These are phyloP conservation scores for Annulohypoxylon moriforme DNA, from an alignment of 495 filamentous ascomycete species.

Conservation along the genomic window DNA sequence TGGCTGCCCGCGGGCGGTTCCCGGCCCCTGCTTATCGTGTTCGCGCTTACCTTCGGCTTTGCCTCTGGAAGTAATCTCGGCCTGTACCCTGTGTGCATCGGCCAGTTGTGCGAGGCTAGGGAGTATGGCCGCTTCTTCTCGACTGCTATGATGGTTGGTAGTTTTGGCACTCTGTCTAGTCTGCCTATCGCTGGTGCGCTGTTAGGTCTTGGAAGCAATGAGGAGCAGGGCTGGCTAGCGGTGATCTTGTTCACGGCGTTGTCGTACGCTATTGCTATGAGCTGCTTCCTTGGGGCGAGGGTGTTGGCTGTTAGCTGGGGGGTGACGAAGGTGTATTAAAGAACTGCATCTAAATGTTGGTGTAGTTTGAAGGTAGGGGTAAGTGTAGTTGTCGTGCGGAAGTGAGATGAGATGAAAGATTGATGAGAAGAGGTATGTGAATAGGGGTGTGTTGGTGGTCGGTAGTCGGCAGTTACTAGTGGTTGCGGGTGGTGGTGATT, in stretches of 20 bases:
- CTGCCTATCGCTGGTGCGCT: constrained; percentile 89
- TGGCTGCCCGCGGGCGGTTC: constrained; percentile 79
- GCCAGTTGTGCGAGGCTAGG: constrained; percentile 87
- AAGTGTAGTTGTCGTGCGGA: background rate
- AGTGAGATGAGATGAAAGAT: too few species aligned
- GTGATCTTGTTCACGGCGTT: constrained; percentile 75
- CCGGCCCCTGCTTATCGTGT: constrained; percentile 73
- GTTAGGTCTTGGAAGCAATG: constrained; percentile 53
- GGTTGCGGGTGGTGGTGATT: too few species aligned
- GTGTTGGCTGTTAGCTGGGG: constrained; percentile 76
- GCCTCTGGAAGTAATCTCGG: constrained; percentile 86
- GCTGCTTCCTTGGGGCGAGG: constrained; percentile 71
- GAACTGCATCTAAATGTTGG: background rate
- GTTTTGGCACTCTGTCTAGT: constrained; percentile 87
- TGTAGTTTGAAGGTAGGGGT: background rate
- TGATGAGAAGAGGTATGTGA: too few species aligned
- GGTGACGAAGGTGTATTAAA: constrained; percentile 60
- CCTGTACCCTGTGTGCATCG: constrained; percentile 88
- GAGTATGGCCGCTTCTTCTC: constrained; percentile 88
- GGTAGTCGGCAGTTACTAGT: too few species aligned
- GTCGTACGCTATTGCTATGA: constrained; percentile 69
- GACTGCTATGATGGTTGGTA: constrained; percentile 88
- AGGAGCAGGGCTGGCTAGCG: constrained; percentile 66
- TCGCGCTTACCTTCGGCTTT: constrained; percentile 84
- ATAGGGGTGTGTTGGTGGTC: too few species aligned